These are phyloP conservation scores for Choanephora cucurbitarum DNA, from an alignment of 371 early-diverging fungal species.

Conservation along the genomic window DNA sequence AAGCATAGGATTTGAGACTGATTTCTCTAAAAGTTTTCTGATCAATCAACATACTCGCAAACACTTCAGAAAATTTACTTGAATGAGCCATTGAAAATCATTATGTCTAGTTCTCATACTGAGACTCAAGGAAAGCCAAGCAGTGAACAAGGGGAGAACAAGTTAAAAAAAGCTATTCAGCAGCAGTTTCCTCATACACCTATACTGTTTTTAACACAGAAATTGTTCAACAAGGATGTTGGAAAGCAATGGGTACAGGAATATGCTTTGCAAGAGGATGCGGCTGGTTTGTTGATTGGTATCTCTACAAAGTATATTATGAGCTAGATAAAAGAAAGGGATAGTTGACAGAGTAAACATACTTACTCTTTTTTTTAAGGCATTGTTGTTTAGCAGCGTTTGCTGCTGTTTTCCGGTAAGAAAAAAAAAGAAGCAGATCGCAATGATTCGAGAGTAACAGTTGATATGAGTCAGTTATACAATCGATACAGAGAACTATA, in stretches of 20 bases:
- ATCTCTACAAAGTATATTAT: constrained; percentile 51
- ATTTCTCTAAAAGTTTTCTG: constrained; percentile 55
- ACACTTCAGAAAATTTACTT: constrained; percentile 65
- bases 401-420: constrained; percentile 55
- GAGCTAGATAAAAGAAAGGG: too few species aligned
- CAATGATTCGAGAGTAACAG: neutral
- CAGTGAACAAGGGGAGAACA: constrained; percentile 43
- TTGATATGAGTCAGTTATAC: constrained; percentile 50
- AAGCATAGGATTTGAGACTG: neutral
- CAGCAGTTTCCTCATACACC: constrained; percentile 43
- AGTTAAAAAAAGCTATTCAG: constrained; percentile 51
- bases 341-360: too few species aligned
- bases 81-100: constrained; percentile 63
- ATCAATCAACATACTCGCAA: constrained; percentile 61
- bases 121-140: constrained; percentile 23
- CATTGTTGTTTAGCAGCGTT: constrained; percentile 60
- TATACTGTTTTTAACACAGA: constrained; percentile 54
- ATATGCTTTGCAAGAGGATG: constrained; percentile 51
- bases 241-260: constrained; percentile 51
- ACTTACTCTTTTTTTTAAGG: constrained; percentile 26
- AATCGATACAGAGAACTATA: constrained; percentile 48
- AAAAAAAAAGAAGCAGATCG: neutral
- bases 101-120: constrained; percentile 3
- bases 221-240: constrained; percentile 59
- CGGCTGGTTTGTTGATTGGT: constrained; percentile 38